Base-by-base conservation (phyloP, 495 filamentous ascomycete genomes). In the Xylaria palmicola region DNA sequence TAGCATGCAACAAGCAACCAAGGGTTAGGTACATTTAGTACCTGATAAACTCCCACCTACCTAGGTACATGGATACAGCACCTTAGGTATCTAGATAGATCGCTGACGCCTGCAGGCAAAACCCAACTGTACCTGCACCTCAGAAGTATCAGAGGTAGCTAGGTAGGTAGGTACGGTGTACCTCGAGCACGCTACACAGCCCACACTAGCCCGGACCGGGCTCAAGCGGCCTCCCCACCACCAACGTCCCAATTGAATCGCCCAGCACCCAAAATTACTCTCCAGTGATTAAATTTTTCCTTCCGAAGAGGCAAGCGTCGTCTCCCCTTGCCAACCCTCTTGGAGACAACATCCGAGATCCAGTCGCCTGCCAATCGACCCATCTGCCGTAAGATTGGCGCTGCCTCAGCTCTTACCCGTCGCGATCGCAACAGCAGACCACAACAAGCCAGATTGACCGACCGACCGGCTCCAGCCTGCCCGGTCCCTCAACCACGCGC, bases 201-300 rank as follows among this genome's bases (percentile, higher is more conserved):
- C n/a, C n/a, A n/a, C n/a, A 29, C 45, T 48, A 48, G 45, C 15
- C 45, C n/a, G 27, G 51, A 39, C 39, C 13, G 40, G 48, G 58
- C 30, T 48, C 48, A 53, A 60, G 58, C 58, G 58, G 58, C 37
- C 58, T 53, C 48, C 58, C 48, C 58, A 60, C 58, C 48, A 60
- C 58, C 30, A 59, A 53, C 47, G n/a, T 60, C 48, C 53, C 58
- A 60, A 60, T 52, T 60, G 58, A n/a, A n/a, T n/a, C 45, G 27
- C 37, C 41, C 15, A 44, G 49, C 50, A 54, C 49, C 59, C 50
- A 61, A 54, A 55, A 55, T 61, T 54, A 3, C 58, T 39, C 49
- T 60, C 58, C 40, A 55, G 39, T 44, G 22, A 54, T 61, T 54
- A 61, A 61, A 61, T 61, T 61, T 61, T 61, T 61, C 59, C 40